phyloP scores from a whole-genome alignment of 2,329 filamentous ascomycete genomes.

The Paecilomyces niveus region DNA sequence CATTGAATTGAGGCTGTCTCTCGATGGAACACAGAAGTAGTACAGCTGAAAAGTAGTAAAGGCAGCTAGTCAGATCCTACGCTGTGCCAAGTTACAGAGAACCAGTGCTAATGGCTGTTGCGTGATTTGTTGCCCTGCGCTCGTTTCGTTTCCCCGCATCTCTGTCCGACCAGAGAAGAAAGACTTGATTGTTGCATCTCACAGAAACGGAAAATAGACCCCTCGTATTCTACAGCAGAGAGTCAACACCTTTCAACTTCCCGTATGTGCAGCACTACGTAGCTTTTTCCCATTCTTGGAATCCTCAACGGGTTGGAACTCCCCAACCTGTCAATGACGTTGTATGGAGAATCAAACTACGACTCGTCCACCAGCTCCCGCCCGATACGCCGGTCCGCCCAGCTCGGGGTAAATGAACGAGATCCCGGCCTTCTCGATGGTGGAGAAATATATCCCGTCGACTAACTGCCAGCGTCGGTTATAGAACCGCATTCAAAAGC shows the following conservation, averaged over 20 bases:
- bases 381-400: not conserved
- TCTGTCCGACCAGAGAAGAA: not conserved
- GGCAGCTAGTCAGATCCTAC: not conserved
- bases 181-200: not conserved
- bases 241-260: not conserved
- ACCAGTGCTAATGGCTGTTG: not conserved
- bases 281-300: not conserved
- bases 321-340: not conserved
- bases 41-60: not conserved
- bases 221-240: not conserved
- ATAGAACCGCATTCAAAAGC: not conserved
- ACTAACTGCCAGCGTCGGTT: not conserved
- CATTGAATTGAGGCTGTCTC: not conserved
- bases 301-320: not conserved
- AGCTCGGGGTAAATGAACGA: not conserved
- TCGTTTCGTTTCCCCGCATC: not conserved
- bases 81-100: not conserved
- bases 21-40: not conserved
- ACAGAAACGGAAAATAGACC: not conserved
- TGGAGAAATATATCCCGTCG: not conserved
- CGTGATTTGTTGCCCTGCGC: not conserved
- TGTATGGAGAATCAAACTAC: not conserved
- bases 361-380: not conserved
- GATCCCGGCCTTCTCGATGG: not conserved
- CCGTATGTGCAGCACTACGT: not conserved